A percentile compares a stretch with the other conserved stretches of the same genome.
phyloP scores from a whole-genome alignment of 805 yeast genomes.

The Komagataella pseudopastoris region DNA sequence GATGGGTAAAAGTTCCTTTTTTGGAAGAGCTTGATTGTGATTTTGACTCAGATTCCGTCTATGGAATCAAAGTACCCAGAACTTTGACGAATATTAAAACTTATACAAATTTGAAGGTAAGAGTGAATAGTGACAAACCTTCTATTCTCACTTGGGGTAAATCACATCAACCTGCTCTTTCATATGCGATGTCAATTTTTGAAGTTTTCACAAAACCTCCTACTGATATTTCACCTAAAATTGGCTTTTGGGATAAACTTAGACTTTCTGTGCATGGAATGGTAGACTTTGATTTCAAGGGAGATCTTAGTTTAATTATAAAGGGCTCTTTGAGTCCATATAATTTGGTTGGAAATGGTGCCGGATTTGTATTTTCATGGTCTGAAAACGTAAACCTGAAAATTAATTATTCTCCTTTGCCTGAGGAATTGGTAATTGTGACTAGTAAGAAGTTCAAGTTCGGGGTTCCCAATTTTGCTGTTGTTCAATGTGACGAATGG shows the following conservation, averaged over 20 bases:
- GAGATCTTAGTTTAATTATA: conserved; percentile 38
- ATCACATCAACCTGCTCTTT: conserved; percentile 72
- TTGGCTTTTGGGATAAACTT: conserved; percentile 91
- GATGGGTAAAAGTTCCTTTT: conserved; percentile 51
- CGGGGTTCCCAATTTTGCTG: conserved; percentile 65
- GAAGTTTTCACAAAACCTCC: conserved; percentile 87
- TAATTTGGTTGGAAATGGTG: conserved; percentile 42
- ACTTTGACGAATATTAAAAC: conserved; percentile 67
- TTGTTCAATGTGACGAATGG: conserved; percentile 44
- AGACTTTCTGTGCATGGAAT: conserved; percentile 68
- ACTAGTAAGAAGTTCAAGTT: conserved; percentile 48
- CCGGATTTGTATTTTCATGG: conserved; percentile 75
- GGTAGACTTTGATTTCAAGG: conserved; percentile 32
- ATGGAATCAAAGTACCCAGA: conserved; percentile 53
- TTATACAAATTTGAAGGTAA: conserved; percentile 45
- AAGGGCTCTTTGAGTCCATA: conserved; percentile 80
- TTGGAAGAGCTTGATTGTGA: conserved; percentile 26
- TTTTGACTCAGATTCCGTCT: conserved; percentile 24
- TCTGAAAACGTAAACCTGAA: conserved; percentile 42
- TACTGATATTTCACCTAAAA: conserved; percentile 66
- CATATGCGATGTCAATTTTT: conserved; percentile 61
- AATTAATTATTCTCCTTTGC: conserved; percentile 55
- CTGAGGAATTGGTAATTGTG: conserved; percentile 52
- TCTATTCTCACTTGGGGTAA: conserved; percentile 76
- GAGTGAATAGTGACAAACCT: conserved; percentile 39